Evolutionary conservation across 345 rosid species (phyloP).

Genomic region (Populus pruinosa): DNA sequence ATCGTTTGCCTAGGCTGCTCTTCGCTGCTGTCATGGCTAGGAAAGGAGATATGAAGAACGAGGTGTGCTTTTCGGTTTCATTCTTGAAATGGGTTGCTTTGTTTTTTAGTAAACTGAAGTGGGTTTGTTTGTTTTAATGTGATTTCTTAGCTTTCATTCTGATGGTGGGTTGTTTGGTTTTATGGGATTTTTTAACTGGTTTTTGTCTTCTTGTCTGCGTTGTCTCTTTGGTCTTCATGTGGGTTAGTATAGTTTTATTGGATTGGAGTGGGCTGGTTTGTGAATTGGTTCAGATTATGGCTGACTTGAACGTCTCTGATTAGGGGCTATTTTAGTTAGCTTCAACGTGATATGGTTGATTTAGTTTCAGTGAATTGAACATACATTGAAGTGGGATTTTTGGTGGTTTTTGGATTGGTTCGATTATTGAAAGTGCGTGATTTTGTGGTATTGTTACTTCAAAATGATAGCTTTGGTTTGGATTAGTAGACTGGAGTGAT

Average conservation of each 20-base stretch:
- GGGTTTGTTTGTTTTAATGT: neutral
- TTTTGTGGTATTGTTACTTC: neutral
- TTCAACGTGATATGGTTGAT: neutral
- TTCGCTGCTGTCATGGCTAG: slow-evolving; percentile 71
- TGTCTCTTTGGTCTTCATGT: neutral
- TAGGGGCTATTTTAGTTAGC: too few relatives aligned
- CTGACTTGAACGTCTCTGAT: too few relatives aligned
- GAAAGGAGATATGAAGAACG: slow-evolving; percentile 61
- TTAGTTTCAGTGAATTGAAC: slow-evolving; percentile 3
- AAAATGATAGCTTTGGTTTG: neutral
- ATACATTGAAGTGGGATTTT: neutral
- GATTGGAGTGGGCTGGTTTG: neutral
- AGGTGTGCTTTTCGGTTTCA: slow-evolving; percentile 31
- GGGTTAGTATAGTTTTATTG: neutral
- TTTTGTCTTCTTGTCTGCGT: neutral
- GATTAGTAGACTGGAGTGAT: neutral
- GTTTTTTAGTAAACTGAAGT: neutral
- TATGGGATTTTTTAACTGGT: neutral
- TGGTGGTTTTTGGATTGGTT: neutral
- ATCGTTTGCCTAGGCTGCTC: slow-evolving; percentile 93
- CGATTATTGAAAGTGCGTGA: neutral
- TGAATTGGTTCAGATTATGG: neutral
- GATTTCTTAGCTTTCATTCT: neutral
- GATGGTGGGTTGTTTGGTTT: neutral
- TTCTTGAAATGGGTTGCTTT: neutral